Conservation (phyloP, 345 rosid genomes). For the Ailanthus altissimus region DNA sequence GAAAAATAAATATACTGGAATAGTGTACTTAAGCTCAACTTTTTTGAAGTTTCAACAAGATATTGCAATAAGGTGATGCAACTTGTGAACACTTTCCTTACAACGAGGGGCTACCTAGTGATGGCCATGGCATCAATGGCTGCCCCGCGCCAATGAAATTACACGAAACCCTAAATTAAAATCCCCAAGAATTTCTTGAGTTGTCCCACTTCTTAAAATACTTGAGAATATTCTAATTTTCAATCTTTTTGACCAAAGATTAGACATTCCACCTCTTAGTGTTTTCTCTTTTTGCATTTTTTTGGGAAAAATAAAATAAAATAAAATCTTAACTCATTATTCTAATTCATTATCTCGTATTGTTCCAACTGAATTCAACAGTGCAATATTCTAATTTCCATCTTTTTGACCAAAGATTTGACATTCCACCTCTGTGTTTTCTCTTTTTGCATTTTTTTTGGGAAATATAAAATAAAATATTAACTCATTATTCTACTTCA, state of each 20-base stretch:
- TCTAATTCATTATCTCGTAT: background rate
- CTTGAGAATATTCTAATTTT: background rate
- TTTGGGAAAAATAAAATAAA: no score
- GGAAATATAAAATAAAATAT: no score
- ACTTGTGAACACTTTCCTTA: background rate
- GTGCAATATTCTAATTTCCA: background rate
- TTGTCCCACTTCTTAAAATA: slow-evolving; percentile 14
- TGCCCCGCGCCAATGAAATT: background rate
- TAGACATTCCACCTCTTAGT: background rate
- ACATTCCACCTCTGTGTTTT: background rate
- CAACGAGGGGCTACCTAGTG: background rate
- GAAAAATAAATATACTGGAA: background rate
- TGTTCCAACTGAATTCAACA: background rate
- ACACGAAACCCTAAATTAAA: slow-evolving; percentile 9
- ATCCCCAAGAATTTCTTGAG: slow-evolving; percentile 3
- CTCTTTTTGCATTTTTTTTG: background rate
- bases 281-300: background rate
- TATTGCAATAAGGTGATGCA: background rate
- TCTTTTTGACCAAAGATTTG: slow-evolving; percentile 11
- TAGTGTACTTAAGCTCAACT: background rate
- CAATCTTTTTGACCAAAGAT: slow-evolving; percentile 10
- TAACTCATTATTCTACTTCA: background rate
- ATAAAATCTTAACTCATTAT: no score
- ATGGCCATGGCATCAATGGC: background rate
- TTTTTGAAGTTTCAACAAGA: background rate